These are phyloP conservation scores for Vachellia collinsii DNA, from an alignment of 306 rosid genomes.

Conservation along the genomic window DNA sequence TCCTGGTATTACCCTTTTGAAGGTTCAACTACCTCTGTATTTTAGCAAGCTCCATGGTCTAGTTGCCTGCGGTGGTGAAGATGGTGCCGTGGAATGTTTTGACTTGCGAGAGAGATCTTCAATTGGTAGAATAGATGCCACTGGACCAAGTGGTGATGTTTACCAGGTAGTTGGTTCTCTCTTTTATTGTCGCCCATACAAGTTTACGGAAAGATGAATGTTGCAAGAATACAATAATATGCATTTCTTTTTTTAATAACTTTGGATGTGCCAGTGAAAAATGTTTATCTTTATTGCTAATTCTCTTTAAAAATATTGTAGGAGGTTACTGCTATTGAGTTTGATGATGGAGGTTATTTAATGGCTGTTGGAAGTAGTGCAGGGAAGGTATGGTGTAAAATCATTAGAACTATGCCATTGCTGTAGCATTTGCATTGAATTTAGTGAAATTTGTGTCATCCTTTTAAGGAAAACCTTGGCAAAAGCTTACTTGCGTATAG, in stretches of 20 bases:
- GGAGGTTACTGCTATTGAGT: conserved; percentile 93
- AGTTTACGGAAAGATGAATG: not conserved
- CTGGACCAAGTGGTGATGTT: conserved; percentile 72
- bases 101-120: conserved; percentile 83
- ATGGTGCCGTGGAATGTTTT: conserved; percentile 94
- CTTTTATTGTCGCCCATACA: conserved; percentile 9
- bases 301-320: conserved; percentile 40
- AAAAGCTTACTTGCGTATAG: not conserved
- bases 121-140: conserved; percentile 86
- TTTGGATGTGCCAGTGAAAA: conserved; percentile 13
- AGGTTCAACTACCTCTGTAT: conserved; percentile 37
- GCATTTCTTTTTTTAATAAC: not conserved
- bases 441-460: not conserved
- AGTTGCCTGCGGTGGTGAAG: conserved; percentile 97
- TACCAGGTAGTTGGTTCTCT: conserved; percentile 64
- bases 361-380: conserved; percentile 97
- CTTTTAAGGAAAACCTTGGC: not conserved
- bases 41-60: conserved; percentile 88
- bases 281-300: conserved; percentile 24
- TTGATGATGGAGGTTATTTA: conserved; percentile 77
- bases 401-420: conserved; percentile 8
- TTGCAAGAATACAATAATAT: conserved; percentile 3
- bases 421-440: not conserved
- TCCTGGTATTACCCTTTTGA: conserved; percentile 34
- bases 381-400: conserved; percentile 72